Conservation (phyloP, 2,329 filamentous ascomycete genomes). For the Blastomyces emzantsi region DNA sequence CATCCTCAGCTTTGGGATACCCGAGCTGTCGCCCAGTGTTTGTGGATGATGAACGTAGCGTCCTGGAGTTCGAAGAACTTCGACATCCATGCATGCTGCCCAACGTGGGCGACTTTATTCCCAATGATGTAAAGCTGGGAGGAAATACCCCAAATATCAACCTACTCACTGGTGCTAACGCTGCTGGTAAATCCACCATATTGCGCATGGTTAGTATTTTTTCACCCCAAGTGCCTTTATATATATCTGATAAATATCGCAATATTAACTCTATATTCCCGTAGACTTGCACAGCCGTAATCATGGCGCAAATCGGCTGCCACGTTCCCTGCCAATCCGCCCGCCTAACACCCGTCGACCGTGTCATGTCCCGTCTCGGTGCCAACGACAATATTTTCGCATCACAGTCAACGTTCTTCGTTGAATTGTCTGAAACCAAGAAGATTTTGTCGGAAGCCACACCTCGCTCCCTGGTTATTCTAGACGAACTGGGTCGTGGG, state of each 20-base stretch:
- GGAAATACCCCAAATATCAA: slow-evolving; percentile 75
- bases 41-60: slow-evolving; percentile 71
- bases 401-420: slow-evolving; percentile 95
- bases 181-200: slow-evolving; percentile 93
- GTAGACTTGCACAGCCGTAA: slow-evolving; percentile 86
- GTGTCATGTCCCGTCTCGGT: slow-evolving; percentile 96
- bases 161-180: slow-evolving; percentile 89
- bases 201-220: slow-evolving; percentile 67
- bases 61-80: slow-evolving; percentile 85
- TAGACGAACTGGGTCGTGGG: slow-evolving; percentile 91
- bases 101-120: slow-evolving; percentile 87
- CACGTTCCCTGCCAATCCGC: slow-evolving; percentile 79
- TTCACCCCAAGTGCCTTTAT: neutral
- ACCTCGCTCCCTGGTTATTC: slow-evolving; percentile 85
- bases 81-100: slow-evolving; percentile 92
- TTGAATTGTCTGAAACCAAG: slow-evolving; percentile 94
- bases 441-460: slow-evolving; percentile 95
- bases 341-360: slow-evolving; percentile 78
- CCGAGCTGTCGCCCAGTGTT: slow-evolving; percentile 87
- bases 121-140: slow-evolving; percentile 83
- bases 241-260: neutral
- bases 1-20: slow-evolving; percentile 71
- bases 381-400: slow-evolving; percentile 99
- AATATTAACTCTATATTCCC: slow-evolving; percentile 2
- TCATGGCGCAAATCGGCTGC: slow-evolving; percentile 95